Evolutionary conservation across 441 rosid genomes (phyloP).

Genomic region (Theobroma grandiflorum): DNA sequence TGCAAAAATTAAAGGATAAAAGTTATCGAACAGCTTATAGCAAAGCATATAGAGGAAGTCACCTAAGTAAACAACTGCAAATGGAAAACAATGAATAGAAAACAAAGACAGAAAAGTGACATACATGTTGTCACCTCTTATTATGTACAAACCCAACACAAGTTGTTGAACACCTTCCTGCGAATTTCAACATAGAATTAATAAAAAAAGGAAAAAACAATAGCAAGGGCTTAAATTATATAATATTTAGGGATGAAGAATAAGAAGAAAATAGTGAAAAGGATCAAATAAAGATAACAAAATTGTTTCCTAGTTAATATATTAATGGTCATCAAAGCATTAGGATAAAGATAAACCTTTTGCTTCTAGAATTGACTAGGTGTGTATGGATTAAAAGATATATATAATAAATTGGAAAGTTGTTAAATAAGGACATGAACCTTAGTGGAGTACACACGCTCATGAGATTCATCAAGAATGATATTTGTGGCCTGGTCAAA

Average conservation of each 20-base stretch:
- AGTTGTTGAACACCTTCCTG: conserved; percentile 97
- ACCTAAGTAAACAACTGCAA: neutral
- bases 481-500: conserved; percentile 97
- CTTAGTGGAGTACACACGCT: conserved; percentile 95
- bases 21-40: neutral
- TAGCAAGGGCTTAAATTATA: neutral
- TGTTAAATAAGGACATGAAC: conserved; percentile 35
- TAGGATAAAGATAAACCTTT: neutral
- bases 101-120: neutral
- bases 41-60: neutral
- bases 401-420: neutral
- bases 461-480: conserved; percentile 97
- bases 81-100: neutral
- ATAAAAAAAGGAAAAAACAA: neutral
- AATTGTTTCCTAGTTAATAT: neutral
- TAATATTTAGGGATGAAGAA: conserved; percentile 4
- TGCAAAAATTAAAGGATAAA: conserved; percentile 38
- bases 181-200: conserved; percentile 22
- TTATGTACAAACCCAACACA: conserved; percentile 92
- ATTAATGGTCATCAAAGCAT: neutral
- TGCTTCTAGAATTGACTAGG: conserved; percentile 16
- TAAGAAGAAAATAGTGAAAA: neutral
- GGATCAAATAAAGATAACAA: neutral
- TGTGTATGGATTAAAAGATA: neutral
- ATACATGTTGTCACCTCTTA: conserved; percentile 98